phyloP scores from a whole-genome alignment of 1,284 basidiomycete species.

The Rhodotorula glutinis region DNA sequence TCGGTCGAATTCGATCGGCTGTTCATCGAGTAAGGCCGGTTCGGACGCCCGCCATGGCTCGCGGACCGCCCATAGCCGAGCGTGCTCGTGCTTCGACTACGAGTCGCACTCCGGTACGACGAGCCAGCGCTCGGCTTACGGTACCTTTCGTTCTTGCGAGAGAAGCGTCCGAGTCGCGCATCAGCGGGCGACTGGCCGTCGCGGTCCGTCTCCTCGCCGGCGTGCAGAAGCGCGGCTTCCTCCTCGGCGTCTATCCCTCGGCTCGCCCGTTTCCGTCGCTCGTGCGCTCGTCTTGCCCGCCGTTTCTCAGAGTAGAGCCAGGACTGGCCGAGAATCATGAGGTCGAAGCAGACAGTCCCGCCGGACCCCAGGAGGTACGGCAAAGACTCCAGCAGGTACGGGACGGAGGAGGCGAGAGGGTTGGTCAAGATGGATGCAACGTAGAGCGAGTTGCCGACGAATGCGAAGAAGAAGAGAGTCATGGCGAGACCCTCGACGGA shows the following conservation, averaged over 20 bases:
- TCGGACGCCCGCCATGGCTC: not conserved
- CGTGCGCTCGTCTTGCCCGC: slow-evolving; percentile 4
- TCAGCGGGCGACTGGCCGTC: not conserved
- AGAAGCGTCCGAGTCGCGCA: not conserved
- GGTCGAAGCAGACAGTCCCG: slow-evolving; percentile 60
- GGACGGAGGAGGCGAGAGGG: slow-evolving; percentile 39
- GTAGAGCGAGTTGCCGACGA: slow-evolving; percentile 85
- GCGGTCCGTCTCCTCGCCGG: not conserved
- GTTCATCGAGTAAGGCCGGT: not conserved
- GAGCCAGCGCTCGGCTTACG: slow-evolving; percentile 1
- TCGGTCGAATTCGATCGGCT: slow-evolving; percentile 9
- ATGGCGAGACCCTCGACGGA: slow-evolving; percentile 94
- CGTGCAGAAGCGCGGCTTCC: slow-evolving; percentile 14
- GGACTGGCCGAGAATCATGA: slow-evolving; percentile 71
- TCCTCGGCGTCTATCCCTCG: slow-evolving; percentile 16
- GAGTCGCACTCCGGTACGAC: not conserved
- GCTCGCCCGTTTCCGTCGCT: not conserved
- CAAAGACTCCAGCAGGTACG: slow-evolving; percentile 33
- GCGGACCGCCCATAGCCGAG: slow-evolving; percentile 6
- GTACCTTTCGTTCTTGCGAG: not conserved
- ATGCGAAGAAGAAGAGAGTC: slow-evolving; percentile 84
- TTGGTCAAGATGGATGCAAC: slow-evolving; percentile 68
- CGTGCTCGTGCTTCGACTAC: slow-evolving; percentile 6
- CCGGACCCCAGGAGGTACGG: slow-evolving; percentile 39
- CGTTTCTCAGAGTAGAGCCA: slow-evolving; percentile 52